A percentile compares a stretch with the other conserved stretches of the same genome.
Evolutionary conservation across 148 eudicot species (phyloP).

Genomic region (Camellia japonica): DNA sequence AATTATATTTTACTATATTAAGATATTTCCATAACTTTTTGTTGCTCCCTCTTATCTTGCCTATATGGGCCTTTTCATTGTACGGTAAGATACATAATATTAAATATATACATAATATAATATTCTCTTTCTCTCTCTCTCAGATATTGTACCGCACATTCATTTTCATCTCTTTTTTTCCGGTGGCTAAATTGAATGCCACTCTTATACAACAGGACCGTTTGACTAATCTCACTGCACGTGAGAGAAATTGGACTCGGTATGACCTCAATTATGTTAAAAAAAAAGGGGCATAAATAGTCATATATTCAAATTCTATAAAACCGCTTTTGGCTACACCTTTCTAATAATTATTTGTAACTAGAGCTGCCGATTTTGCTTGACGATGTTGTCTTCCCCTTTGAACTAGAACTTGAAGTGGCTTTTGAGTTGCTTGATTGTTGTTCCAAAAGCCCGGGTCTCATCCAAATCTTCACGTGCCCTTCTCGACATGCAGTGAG

Average conservation of each 20-base stretch:
- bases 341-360: constrained; percentile 21
- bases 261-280: neutral
- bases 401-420: constrained; percentile 21
- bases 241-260: neutral
- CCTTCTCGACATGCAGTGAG: constrained; percentile 43
- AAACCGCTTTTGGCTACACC: neutral
- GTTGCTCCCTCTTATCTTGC: no score
- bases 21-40: no score
- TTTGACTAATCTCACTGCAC: neutral
- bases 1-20: no score
- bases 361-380: constrained; percentile 19
- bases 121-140: no score
- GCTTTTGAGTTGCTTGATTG: constrained; percentile 25
- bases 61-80: no score
- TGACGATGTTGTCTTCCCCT: constrained; percentile 20
- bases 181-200: constrained; percentile 6
- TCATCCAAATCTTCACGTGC: constrained; percentile 37
- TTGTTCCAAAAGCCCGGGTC: constrained; percentile 33
- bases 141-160: no score
- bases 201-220: constrained; percentile 19
- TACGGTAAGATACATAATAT: no score
- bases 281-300: constrained; percentile 8
- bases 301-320: constrained; percentile 7
- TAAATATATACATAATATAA: no score
- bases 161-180: neutral